Percentiles rank a stretch among this genome's conserved stretches.
Conservation (phyloP, 148 eudicot species). For the Camellia lanceoleosa region DNA sequence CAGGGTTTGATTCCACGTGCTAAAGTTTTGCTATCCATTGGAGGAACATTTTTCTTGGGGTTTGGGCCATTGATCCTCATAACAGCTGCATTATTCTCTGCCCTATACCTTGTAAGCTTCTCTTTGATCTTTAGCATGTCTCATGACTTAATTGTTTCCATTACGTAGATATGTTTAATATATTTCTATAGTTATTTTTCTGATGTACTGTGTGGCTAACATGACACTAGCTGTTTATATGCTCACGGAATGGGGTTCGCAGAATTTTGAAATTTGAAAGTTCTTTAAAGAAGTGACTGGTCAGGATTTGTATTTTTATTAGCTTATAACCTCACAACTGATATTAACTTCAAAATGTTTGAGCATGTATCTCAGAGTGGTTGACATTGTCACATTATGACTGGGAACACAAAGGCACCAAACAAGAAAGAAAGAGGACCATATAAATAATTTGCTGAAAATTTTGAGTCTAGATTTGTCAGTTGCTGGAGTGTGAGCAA, state of each 20-base stretch:
- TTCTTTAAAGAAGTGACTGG: background rate
- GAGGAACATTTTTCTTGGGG: slow-evolving; percentile 83
- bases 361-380: background rate
- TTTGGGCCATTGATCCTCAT: slow-evolving; percentile 81
- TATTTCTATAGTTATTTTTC: background rate
- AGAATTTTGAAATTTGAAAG: background rate
- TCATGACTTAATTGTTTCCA: background rate
- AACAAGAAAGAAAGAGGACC: background rate
- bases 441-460: background rate
- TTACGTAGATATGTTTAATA: background rate
- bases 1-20: slow-evolving; percentile 96
- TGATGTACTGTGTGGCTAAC: background rate
- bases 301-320: background rate
- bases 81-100: slow-evolving; percentile 59
- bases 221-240: background rate
- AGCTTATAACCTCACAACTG: background rate
- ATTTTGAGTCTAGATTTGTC: background rate
- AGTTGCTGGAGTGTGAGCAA: background rate
- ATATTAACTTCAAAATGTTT: background rate
- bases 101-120: slow-evolving; percentile 73
- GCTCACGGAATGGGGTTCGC: background rate
- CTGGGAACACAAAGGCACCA: background rate
- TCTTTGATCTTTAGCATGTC: background rate
- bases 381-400: background rate
- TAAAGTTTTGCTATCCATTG: slow-evolving; percentile 69